Conservation (phyloP, 2,329 filamentous ascomycete species). For the Cladosporium sp. region DNA sequence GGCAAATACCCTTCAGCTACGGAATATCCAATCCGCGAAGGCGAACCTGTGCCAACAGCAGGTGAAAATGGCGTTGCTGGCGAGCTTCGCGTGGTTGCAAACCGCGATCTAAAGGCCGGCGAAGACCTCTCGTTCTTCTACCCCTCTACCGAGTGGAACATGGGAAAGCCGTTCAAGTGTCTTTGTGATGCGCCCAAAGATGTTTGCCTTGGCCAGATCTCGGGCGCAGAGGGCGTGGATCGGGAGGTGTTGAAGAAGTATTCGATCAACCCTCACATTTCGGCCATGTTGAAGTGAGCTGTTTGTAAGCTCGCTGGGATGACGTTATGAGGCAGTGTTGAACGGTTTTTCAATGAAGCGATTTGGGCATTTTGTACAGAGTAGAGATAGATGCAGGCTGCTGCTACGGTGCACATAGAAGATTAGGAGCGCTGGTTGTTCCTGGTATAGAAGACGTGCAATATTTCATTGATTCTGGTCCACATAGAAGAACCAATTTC, state of each 20-base stretch:
- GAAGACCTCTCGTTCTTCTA: slow-evolving; percentile 52
- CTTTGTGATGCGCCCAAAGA: slow-evolving; percentile 38
- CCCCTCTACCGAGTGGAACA: slow-evolving; percentile 50
- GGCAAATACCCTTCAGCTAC: slow-evolving; percentile 28
- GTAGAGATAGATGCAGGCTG: not conserved
- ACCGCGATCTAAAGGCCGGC: slow-evolving; percentile 40
- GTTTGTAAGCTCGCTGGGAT: not conserved
- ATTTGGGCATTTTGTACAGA: not conserved
- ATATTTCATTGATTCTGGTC: not conserved
- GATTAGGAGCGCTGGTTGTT: not conserved
- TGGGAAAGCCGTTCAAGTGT: slow-evolving; percentile 48
- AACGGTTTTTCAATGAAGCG: not conserved
- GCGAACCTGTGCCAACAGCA: slow-evolving; percentile 9
- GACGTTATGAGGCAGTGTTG: not conserved
- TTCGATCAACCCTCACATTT: slow-evolving; percentile 9
- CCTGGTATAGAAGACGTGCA: not conserved
- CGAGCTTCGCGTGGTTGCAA: slow-evolving; percentile 30
- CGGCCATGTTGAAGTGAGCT: slow-evolving; percentile 10
- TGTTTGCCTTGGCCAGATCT: slow-evolving; percentile 41
- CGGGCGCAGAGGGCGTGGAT: slow-evolving; percentile 42
- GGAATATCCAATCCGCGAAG: not conserved
- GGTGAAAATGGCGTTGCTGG: slow-evolving; percentile 17
- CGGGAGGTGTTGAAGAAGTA: slow-evolving; percentile 32
- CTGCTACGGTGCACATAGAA: not conserved
- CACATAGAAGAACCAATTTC: not conserved